Conservation (phyloP, 768 basidiomycete genomes). For the Mycena belliarum region DNA sequence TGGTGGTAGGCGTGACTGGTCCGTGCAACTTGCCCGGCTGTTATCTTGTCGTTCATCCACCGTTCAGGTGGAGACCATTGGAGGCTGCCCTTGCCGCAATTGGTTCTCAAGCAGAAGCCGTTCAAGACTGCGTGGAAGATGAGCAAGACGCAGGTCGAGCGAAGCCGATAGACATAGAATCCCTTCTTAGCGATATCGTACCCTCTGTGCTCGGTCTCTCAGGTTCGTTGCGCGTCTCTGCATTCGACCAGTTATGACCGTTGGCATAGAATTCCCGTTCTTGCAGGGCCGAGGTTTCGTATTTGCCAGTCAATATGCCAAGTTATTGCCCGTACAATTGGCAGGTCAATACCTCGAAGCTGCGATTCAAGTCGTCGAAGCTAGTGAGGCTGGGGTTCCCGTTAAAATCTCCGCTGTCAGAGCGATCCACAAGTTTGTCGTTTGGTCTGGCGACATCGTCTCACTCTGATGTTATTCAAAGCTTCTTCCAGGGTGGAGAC, state of each 20-base stretch:
- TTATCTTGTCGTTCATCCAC: constrained; percentile 9
- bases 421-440: constrained; percentile 80
- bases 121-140: constrained; percentile 77
- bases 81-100: constrained; percentile 83
- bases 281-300: constrained; percentile 94
- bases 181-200: constrained; percentile 74
- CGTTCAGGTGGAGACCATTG: constrained; percentile 85
- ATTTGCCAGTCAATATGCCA: constrained; percentile 87
- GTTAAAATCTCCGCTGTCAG: constrained; percentile 95
- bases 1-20: constrained; percentile 66
- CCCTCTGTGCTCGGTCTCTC: constrained; percentile 72
- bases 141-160: constrained; percentile 63
- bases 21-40: constrained; percentile 22
- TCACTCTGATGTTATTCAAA: constrained; percentile 29
- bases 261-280: constrained; percentile 77
- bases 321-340: constrained; percentile 67
- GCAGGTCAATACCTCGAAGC: constrained; percentile 87
- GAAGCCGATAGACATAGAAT: constrained; percentile 76
- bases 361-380: constrained; percentile 83
- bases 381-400: constrained; percentile 67
- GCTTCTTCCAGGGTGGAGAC: constrained; percentile 70
- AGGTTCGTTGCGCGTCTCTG: constrained; percentile 47
- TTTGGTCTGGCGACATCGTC: not conserved
- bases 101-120: constrained; percentile 76
- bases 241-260: not conserved